These are phyloP conservation scores for Solanum dulcamara DNA, from an alignment of 257 asterid species.

Conservation along the genomic window DNA sequence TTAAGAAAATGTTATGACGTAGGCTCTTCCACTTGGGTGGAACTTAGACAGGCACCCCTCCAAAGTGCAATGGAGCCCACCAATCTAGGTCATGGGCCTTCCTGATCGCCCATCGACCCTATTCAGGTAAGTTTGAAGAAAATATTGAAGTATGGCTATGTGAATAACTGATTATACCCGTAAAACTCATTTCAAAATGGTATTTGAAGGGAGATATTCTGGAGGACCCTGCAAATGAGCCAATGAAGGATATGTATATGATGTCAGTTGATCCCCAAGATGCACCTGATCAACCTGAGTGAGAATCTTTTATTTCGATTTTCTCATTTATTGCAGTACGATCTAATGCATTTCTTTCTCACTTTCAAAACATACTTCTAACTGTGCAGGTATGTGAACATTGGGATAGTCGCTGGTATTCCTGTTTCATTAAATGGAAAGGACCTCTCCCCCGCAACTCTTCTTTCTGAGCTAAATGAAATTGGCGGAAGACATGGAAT, in stretches of 20 bases:
- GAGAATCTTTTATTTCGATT: conserved; percentile 4
- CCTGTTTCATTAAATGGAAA: conserved; percentile 75
- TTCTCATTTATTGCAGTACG: background rate
- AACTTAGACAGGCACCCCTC: background rate
- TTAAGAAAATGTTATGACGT: background rate
- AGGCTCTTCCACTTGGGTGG: background rate
- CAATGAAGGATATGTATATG: conserved; percentile 89
- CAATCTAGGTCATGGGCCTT: background rate
- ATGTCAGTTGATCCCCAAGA: conserved; percentile 67
- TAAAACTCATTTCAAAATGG: background rate
- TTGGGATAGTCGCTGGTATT: conserved; percentile 64
- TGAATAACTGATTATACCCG: background rate
- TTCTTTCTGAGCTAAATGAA: conserved; percentile 65
- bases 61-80: background rate
- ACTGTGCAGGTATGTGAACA: conserved; percentile 49
- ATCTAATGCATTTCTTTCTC: background rate
- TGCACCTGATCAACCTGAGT: conserved; percentile 91
- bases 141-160: background rate
- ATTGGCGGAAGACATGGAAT: conserved; percentile 84
- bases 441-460: conserved; percentile 73
- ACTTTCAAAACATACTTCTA: background rate
- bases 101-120: background rate
- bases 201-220: conserved; percentile 67
- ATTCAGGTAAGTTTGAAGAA: background rate
- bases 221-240: conserved; percentile 93